Evolutionary conservation across 495 filamentous ascomycete genomes (phyloP).

Genomic region (Daldinia concentrica): DNA sequence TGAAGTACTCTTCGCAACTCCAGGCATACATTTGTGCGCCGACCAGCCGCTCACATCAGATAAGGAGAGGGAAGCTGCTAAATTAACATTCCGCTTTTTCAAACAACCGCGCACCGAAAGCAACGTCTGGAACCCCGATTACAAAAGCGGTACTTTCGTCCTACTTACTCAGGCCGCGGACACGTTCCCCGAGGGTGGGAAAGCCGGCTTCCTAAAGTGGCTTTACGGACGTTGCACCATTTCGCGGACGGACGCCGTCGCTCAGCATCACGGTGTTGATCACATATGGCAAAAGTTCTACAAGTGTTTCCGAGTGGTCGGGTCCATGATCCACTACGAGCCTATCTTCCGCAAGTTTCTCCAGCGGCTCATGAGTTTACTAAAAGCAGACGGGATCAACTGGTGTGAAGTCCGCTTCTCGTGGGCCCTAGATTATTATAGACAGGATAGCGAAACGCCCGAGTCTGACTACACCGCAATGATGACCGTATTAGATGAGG

Average conservation of each 20-base stretch:
- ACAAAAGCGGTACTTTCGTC: slow-evolving; percentile 64
- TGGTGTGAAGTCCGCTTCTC: slow-evolving; percentile 78
- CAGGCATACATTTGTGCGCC: slow-evolving; percentile 76
- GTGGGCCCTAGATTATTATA: slow-evolving; percentile 70
- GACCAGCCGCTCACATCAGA: slow-evolving; percentile 60
- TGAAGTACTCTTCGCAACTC: slow-evolving; percentile 71
- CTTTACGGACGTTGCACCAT: slow-evolving; percentile 77
- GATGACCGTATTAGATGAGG: slow-evolving; percentile 77
- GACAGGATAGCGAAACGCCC: slow-evolving; percentile 63
- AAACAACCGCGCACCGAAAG: slow-evolving; percentile 42
- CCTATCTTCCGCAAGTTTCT: slow-evolving; percentile 86
- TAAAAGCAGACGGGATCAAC: slow-evolving; percentile 78
- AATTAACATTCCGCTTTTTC: slow-evolving; percentile 66
- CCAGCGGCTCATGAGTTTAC: slow-evolving; percentile 68
- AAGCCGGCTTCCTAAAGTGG: slow-evolving; percentile 78
- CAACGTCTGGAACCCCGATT: slow-evolving; percentile 70
- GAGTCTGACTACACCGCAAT: slow-evolving; percentile 72
- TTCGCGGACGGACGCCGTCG: slow-evolving; percentile 72
- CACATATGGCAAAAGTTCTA: slow-evolving; percentile 83
- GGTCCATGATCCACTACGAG: slow-evolving; percentile 84
- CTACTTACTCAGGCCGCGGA: slow-evolving; percentile 72
- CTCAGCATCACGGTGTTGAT: slow-evolving; percentile 81
- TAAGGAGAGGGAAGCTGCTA: slow-evolving; percentile 56
- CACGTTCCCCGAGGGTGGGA: slow-evolving; percentile 74
- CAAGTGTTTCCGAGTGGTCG: slow-evolving; percentile 72